Percentiles rank a stretch among this genome's conserved stretches.
These are phyloP conservation scores for Fusarium chuoi DNA, from an alignment of 2,329 filamentous ascomycete species.

Conservation along the genomic window DNA sequence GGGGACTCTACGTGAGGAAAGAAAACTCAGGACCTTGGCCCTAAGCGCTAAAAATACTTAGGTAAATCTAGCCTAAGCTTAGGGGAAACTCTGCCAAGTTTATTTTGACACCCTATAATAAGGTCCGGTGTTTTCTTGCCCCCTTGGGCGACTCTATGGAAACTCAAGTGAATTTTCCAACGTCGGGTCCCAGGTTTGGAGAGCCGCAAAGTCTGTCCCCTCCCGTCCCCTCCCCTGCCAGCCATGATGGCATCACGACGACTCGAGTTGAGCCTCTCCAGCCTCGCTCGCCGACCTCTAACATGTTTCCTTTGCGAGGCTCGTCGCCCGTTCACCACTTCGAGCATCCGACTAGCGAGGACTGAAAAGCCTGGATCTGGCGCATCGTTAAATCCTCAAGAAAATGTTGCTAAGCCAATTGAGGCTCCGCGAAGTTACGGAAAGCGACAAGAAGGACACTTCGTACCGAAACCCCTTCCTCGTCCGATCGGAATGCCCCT, in stretches of 20 bases:
- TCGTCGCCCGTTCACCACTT: constrained; percentile 59
- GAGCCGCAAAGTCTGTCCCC: constrained; percentile 19
- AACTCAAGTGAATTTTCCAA: constrained; percentile 35
- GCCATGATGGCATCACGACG: constrained; percentile 48
- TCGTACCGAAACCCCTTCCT: constrained; percentile 67
- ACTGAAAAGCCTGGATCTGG: constrained; percentile 50
- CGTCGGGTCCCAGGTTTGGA: constrained; percentile 7
- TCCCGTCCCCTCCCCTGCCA: constrained; percentile 13
- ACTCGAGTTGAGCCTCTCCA: constrained; percentile 45
- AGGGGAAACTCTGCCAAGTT: too few species aligned
- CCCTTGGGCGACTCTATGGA: background rate
- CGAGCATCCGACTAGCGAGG: constrained; percentile 49
- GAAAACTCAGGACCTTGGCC: too few species aligned
- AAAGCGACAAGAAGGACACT: constrained; percentile 60
- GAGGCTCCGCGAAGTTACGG: constrained; percentile 70
- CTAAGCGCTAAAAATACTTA: too few species aligned
- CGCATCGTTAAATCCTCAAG: constrained; percentile 51
- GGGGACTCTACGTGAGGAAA: background rate
- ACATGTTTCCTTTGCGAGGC: constrained; percentile 64
- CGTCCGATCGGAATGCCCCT: constrained; percentile 84
- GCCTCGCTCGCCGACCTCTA: constrained; percentile 48
- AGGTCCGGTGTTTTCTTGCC: too few species aligned
- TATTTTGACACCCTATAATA: too few species aligned
- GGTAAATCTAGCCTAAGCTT: too few species aligned
- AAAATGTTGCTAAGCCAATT: constrained; percentile 58